Evolutionary conservation across 768 basidiomycete genomes (phyloP), one percentile per base, ranked within the genome.

Genomic region (Hemileccinum rubropunctum): DNA sequence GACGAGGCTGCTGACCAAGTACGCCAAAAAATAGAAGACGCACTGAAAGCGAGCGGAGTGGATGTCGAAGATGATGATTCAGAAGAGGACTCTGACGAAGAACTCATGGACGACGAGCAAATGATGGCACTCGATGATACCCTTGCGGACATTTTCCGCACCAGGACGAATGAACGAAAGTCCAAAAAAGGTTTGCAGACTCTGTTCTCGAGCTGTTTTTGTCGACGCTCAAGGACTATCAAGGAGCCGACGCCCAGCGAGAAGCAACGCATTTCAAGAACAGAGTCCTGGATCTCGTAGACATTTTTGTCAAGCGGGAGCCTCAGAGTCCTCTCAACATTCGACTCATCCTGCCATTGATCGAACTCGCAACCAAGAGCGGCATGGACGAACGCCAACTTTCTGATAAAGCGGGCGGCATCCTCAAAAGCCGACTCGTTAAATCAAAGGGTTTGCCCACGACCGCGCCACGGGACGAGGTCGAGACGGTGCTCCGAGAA

Each of bases 61-160:
- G 77, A 78, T 33, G 77, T 77, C 17, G 79, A 74, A 2, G 76
- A 79, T 14, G 59, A 79, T 8, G 79, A 77, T 12, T 75, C 76
- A 7, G 81, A 82, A 40, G 82, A 76, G 33, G 77, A 74, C 4
- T 65, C 67, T 23, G 67, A 78, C 35, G 82, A 84, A 53, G 87
- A 88, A 42, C 71, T 85, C 26, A 86, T 95, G 85, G 89, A 97
- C 63, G 95, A 99, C 63, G 95, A 98, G 21, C 91, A 97, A 71
- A 99, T 99, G 95, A 84, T 98, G 77, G 88, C 88, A 30, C 82
- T 98, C 23, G 95, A 99, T 62, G 88, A 90, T 42, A 88, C 95
- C 63, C 81, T 99, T 7, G 91, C 90, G 4, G 81, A 85, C 45
- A 84, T 93, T 27, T 95, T 99, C 79, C 79, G 80, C 51, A 76